Conservation (phyloP, 805 yeast genomes). For the Myxozyma melibiosi region DNA sequence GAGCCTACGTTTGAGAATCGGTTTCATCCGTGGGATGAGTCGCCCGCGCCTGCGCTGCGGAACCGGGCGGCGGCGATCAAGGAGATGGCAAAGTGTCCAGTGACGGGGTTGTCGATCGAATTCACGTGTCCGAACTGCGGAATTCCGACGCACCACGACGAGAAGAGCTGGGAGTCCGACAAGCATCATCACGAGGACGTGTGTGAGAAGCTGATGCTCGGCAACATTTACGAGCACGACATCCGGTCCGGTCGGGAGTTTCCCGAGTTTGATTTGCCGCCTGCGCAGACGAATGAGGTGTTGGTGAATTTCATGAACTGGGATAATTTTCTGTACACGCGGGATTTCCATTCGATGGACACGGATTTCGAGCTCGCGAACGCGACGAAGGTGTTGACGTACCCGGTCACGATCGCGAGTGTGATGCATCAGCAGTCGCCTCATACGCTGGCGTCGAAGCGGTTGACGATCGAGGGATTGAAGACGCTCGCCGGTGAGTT, state of each 20-base stretch:
- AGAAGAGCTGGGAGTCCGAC: constrained; percentile 87
- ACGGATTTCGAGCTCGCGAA: constrained; percentile 95
- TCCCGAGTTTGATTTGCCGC: constrained; percentile 95
- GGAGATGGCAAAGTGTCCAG: constrained; percentile 74
- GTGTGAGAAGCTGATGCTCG: constrained; percentile 78
- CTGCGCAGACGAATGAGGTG: constrained; percentile 71
- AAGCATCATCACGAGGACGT: constrained; percentile 67
- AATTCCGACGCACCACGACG: constrained; percentile 91
- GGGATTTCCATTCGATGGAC: constrained; percentile 94
- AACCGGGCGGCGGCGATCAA: constrained; percentile 89
- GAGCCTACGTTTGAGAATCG: constrained; percentile 72
- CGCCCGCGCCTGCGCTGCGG: constrained; percentile 84
- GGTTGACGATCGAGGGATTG: constrained; percentile 82
- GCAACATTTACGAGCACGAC: constrained; percentile 92
- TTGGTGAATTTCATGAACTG: constrained; percentile 75
- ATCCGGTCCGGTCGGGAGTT: constrained; percentile 89
- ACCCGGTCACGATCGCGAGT: constrained; percentile 87
- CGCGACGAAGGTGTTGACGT: constrained; percentile 89
- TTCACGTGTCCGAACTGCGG: constrained; percentile 93
- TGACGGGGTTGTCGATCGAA: constrained; percentile 74
- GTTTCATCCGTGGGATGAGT: constrained; percentile 87
- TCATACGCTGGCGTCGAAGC: constrained; percentile 76
- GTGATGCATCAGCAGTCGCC: constrained; percentile 84
- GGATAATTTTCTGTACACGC: constrained; percentile 92
- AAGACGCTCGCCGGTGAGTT: constrained; percentile 67